Base-by-base conservation (phyloP, 2,329 filamentous ascomycete species). In the Beauveria medogensis region DNA sequence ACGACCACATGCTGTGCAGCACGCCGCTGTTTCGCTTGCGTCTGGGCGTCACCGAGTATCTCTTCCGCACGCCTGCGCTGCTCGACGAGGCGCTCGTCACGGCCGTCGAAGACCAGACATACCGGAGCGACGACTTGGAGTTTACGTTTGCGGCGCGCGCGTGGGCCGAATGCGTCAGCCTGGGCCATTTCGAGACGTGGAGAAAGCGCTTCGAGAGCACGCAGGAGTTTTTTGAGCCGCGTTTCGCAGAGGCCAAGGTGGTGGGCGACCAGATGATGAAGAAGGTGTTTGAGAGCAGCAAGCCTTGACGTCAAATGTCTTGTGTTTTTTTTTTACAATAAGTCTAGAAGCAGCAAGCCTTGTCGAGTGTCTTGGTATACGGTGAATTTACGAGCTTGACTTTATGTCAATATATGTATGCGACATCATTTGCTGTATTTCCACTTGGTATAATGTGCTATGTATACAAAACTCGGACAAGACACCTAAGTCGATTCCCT, bases 1-100 rank as follows among this genome's bases (percentile, higher is more conserved):
- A 99, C 74, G 93, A 99, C 75, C 95, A 99, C 78, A 99, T 99
- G 92, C 95, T 99, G 67, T 99, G 94, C 78, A 96, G 92, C 59
- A 99, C 94, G 44, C 94, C 94, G 77, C 84, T 97, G 52, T 99
- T 99, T 79, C 89, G 94, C 55, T 85, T 99, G 65, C 97, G 94
- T 85, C 83, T 99, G 40, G 94, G 94, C 61, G 95, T 97, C n/a
- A 93, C 92, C 1, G 94, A 99, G 76, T 93, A 96, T 72, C 81
- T 99, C 43, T 99, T 97, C 79, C 88, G 92, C 65, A 92, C 92
- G 69, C 81, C 84, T 20, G 84, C 83, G 3, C 79, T 96, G 57
- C 84, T 99, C 16, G 88, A 96, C 55, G 91, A 94, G 71, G 89
- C 89, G 26, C 84, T 99, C 67, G 83, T 88, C 54, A 94, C 91